Base-by-base conservation (phyloP, 768 basidiomycete species). In the Leccinum arenicola region DNA sequence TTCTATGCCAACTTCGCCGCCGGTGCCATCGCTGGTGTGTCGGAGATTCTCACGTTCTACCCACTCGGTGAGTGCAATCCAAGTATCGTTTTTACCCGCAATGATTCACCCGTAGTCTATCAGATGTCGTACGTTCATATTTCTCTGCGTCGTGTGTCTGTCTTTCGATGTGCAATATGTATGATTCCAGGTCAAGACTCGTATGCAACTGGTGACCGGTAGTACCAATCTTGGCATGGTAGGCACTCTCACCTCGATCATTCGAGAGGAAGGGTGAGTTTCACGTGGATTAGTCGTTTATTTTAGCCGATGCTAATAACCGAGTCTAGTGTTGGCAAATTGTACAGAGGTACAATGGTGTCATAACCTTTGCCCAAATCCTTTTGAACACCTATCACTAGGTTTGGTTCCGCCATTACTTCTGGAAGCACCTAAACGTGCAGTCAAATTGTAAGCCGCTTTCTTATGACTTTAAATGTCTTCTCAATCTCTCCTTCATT, bases 351-450 rank as follows among this genome's bases (percentile, higher is more conserved):
- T 89, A 67, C 45, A 29, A 11, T 5, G 14, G 29, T 40, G 9
- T 40, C 58, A 58, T 48, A 55, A 25, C 36, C 27, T 7, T 19
- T 6, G 33, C 31, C 31, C 43, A 38, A 11, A 7, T 29, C 27
- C 25, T 49, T 49, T 15, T 60, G 29, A 52, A 50, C 10, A 27
- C 21, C 12, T 23, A 27, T 49, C 50, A 33, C 19, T 54, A 91
- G 89, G 96, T 65, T 86, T 99, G 59, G 88, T 95, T n/a, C 94
- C 97, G 10, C 97, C 97, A 17, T 75, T 99, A 10, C 83, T 98
- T 68, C 78, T 99, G 49, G 97, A 99, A 75, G 97, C 97, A 15
- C 97, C 97, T 2, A 99, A 99, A 78, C 88, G 97, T 75, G 97
- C 97, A 15, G 91, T 95, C 51, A 99, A 98, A 82, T 92, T 91